A percentile compares a stretch with the other conserved stretches of the same genome.
Conservation (phyloP, 352 stramenopile genomes). For the Phytophthora idaei region DNA sequence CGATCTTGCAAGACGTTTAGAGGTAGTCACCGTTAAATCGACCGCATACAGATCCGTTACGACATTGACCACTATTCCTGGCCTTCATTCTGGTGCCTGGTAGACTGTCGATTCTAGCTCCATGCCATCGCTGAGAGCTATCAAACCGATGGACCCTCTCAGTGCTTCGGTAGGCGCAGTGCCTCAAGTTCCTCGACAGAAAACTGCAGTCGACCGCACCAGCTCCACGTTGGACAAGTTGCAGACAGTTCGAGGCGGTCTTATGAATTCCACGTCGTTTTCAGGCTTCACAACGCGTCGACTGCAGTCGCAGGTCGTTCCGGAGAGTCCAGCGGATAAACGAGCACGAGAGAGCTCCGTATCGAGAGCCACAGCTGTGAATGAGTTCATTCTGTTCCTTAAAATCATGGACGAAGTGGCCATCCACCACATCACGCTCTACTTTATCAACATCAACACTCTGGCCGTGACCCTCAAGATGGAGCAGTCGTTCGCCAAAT, state of each 20-base stretch:
- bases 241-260: conserved; percentile 21
- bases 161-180: conserved; percentile 42
- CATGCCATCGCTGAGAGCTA: conserved; percentile 27
- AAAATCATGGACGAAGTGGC: conserved; percentile 85
- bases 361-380: conserved; percentile 58
- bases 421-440: conserved; percentile 79
- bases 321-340: conserved; percentile 44
- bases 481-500: conserved; percentile 79
- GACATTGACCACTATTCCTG: conserved; percentile 19
- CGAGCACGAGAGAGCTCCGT: conserved; percentile 58
- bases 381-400: conserved; percentile 78
- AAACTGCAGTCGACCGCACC: conserved; percentile 42
- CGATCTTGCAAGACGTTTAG: not conserved
- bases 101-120: not conserved
- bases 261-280: conserved; percentile 28
- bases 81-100: not conserved
- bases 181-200: conserved; percentile 24
- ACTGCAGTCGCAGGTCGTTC: conserved; percentile 39
- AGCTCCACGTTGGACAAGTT: conserved; percentile 50
- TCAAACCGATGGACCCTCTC: conserved; percentile 43
- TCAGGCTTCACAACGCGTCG: conserved; percentile 34
- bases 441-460: conserved; percentile 84
- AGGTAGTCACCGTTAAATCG: not conserved
- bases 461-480: conserved; percentile 74
- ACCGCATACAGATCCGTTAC: conserved; percentile 17